Percentiles rank a stretch among this genome's conserved stretches.
Evolutionary conservation across 2,329 filamentous ascomycete species (phyloP).

Genomic region (Teratosphaeria destructans): DNA sequence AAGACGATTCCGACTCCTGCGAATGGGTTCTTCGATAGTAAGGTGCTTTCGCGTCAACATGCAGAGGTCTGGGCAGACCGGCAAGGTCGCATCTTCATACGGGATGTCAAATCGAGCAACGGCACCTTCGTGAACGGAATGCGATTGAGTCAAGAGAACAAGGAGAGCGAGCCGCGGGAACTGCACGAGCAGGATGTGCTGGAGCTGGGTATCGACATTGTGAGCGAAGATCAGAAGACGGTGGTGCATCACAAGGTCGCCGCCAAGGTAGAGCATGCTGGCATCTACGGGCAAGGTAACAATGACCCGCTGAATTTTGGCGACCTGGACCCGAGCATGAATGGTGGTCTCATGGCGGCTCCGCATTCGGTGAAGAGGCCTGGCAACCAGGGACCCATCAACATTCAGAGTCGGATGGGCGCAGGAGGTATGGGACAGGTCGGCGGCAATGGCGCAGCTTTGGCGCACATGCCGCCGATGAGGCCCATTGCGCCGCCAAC

Average conservation of each 20-base stretch:
- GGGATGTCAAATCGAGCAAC: slow-evolving; percentile 96
- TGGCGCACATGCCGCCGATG: neutral
- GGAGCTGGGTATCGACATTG: slow-evolving; percentile 94
- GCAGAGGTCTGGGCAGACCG: slow-evolving; percentile 90
- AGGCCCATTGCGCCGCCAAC: slow-evolving; percentile 62
- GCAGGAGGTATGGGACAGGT: slow-evolving; percentile 36
- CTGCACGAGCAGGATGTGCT: slow-evolving; percentile 83
- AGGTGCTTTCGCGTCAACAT: slow-evolving; percentile 90
- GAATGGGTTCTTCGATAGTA: slow-evolving; percentile 97
- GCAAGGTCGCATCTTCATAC: slow-evolving; percentile 71
- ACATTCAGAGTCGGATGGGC: slow-evolving; percentile 50
- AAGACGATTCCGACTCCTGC: slow-evolving; percentile 84
- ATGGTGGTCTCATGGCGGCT: slow-evolving; percentile 56
- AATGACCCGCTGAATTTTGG: slow-evolving; percentile 83
- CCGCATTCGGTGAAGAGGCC: slow-evolving; percentile 52
- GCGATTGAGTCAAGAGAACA: slow-evolving; percentile 82
- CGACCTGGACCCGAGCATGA: slow-evolving; percentile 70
- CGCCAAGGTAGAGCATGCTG: slow-evolving; percentile 90
- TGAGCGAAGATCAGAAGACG: slow-evolving; percentile 96
- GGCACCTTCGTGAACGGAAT: slow-evolving; percentile 95
- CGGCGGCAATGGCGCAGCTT: neutral
- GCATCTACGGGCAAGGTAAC: slow-evolving; percentile 57
- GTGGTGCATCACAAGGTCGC: slow-evolving; percentile 98
- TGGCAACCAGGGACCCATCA: slow-evolving; percentile 43
- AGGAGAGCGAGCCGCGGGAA: slow-evolving; percentile 92